Evolutionary conservation across 306 rosid genomes (phyloP).

Genomic region (Canavalia gladiata): DNA sequence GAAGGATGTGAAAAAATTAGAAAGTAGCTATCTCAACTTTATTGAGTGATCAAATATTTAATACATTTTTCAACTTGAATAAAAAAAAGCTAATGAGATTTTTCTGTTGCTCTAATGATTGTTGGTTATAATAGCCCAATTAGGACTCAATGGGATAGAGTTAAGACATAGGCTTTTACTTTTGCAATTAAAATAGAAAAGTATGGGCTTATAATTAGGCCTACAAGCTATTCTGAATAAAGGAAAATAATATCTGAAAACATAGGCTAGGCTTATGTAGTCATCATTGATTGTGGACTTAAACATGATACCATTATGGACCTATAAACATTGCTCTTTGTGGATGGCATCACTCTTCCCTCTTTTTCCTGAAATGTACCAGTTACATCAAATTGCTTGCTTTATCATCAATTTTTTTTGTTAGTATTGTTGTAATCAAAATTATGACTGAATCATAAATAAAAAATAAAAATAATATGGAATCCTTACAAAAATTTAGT

Average conservation of each 20-base stretch:
- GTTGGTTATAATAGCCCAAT: neutral
- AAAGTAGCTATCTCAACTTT: neutral
- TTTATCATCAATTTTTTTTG: neutral
- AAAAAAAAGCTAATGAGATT: too few species aligned
- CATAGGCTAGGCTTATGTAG: constrained; percentile 20
- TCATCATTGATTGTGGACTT: constrained; percentile 22
- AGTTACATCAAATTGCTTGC: neutral
- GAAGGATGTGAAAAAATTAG: neutral
- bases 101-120: neutral
- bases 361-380: neutral
- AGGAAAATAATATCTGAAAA: neutral
- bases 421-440: too few species aligned
- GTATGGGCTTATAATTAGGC: constrained; percentile 45
- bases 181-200: neutral
- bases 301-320: constrained; percentile 25
- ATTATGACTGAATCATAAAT: too few species aligned
- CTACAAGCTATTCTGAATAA: constrained; percentile 40
- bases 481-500: too few species aligned
- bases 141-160: constrained; percentile 23
- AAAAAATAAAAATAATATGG: too few species aligned
- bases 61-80: neutral
- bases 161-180: constrained; percentile 29
- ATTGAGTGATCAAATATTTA: neutral
- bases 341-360: too few species aligned
- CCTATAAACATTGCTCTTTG: constrained; percentile 24